These are phyloP conservation scores for Delonix regia DNA, from an alignment of 306 rosid species.

Conservation along the genomic window DNA sequence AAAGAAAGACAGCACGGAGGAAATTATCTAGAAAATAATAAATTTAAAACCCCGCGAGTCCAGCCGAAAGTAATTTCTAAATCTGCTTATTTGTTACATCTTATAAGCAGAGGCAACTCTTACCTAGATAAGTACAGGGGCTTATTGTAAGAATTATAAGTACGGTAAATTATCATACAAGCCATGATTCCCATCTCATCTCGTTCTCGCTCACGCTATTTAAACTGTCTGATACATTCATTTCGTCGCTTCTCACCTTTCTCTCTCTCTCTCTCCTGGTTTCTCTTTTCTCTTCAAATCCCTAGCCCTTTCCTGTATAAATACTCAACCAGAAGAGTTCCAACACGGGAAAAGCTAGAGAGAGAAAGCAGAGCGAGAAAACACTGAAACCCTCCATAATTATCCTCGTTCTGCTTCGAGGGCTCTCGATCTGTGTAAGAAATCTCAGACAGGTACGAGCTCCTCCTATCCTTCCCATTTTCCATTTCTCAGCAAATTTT, in stretches of 20 bases:
- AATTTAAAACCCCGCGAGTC: constrained; percentile 47
- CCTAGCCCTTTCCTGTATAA: constrained; percentile 81
- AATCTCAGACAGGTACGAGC: constrained; percentile 48
- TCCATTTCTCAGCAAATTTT: constrained; percentile 22
- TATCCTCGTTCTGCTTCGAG: constrained; percentile 42
- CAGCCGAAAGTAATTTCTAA: constrained; percentile 53
- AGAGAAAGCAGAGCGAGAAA: constrained; percentile 77
- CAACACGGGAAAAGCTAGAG: constrained; percentile 56
- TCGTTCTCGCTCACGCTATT: constrained; percentile 75
- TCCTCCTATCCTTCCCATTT: constrained; percentile 32
- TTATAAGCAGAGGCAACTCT: fast-evolving
- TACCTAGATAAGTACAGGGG: fast-evolving
- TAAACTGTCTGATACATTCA: constrained; percentile 72
- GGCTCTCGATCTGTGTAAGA: constrained; percentile 76
- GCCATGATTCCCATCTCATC: constrained; percentile 39
- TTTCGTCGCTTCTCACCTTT: constrained; percentile 68
- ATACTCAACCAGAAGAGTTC: constrained; percentile 63
- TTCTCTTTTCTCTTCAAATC: constrained; percentile 68
- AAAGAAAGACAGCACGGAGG: not conserved
- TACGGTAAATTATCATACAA: fast-evolving
- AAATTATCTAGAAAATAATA: constrained; percentile 27
- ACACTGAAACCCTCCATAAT: constrained; percentile 48
- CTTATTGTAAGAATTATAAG: constrained; percentile 31
- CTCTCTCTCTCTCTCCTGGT: constrained; percentile 43
- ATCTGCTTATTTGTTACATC: constrained; percentile 44